Evolutionary conservation across 2,329 filamentous ascomycete species (phyloP).

Genomic region (Phoma sp.): DNA sequence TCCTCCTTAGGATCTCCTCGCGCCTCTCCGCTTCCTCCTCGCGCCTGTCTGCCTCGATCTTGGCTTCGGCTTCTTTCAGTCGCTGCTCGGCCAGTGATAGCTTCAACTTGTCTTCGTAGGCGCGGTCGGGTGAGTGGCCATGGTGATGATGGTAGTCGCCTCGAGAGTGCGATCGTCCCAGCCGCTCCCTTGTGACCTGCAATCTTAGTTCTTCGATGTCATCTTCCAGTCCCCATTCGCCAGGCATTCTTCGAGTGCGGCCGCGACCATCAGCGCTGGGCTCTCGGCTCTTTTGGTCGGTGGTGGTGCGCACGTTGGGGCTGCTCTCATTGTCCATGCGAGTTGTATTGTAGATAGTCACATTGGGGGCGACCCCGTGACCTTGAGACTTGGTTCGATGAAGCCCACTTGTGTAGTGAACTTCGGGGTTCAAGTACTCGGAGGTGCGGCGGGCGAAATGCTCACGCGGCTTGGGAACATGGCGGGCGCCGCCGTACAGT

Average conservation of each 20-base stretch:
- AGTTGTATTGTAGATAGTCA: constrained; percentile 57
- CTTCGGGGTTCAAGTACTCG: constrained; percentile 42
- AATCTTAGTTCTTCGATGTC: constrained; percentile 42
- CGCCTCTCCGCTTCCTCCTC: constrained; percentile 44
- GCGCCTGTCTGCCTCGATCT: constrained; percentile 43
- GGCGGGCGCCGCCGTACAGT: constrained; percentile 38
- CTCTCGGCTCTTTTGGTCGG: constrained; percentile 38
- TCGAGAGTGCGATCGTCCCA: constrained; percentile 34
- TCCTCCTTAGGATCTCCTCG: constrained; percentile 46
- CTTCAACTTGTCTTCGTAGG: constrained; percentile 40
- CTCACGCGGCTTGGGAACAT: constrained; percentile 35
- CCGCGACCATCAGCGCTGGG: constrained; percentile 42
- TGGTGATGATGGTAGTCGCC: constrained; percentile 33
- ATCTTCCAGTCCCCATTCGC: constrained; percentile 47
- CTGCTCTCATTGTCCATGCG: constrained; percentile 48
- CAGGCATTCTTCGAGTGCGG: constrained; percentile 39
- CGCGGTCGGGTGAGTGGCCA: constrained; percentile 29
- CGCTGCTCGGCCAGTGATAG: constrained; percentile 45
- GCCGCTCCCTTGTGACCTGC: constrained; percentile 32
- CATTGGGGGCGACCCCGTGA: constrained; percentile 52
- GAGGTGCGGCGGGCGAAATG: constrained; percentile 34
- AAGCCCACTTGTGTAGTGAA: constrained; percentile 41
- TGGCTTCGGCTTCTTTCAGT: constrained; percentile 46
- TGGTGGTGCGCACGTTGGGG: constrained; percentile 38
- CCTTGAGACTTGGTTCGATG: constrained; percentile 56